Percentiles rank a stretch among this genome's conserved stretches.
Conservation (phyloP, 225 moss, liverwort and hornwort genomes). For the Neckera pumila region DNA sequence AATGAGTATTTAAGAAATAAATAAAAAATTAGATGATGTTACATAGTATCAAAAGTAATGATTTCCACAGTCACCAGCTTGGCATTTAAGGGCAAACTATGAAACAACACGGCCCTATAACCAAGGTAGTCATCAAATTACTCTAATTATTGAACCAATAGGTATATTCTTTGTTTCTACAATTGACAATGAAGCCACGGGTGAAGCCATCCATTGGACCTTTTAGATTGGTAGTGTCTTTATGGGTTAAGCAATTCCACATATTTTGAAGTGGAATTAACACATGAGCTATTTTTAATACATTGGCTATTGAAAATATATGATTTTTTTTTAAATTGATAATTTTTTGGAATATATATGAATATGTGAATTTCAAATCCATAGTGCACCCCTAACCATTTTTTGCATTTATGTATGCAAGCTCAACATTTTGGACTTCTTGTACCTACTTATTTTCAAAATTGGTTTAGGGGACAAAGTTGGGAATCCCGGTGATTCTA, state of each 20-base stretch:
- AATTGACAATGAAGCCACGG: too few relatives aligned
- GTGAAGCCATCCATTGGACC: background rate
- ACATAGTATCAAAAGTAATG: too few relatives aligned
- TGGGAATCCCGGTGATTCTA: background rate
- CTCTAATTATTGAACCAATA: background rate
- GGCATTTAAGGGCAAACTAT: too few relatives aligned
- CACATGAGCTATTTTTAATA: background rate
- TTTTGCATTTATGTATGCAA: background rate
- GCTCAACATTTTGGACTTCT: background rate
- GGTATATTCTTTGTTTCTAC: background rate
- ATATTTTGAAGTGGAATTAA: background rate
- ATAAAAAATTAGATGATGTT: too few relatives aligned
- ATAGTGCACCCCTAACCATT: fast-evolving
- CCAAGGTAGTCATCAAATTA: background rate
- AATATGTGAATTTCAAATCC: background rate
- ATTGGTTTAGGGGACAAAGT: background rate
- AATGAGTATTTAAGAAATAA: too few relatives aligned
- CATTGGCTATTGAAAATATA: fast-evolving
- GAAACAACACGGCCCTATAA: background rate
- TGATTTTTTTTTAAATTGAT: background rate
- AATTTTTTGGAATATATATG: background rate
- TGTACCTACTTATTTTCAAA: background rate
- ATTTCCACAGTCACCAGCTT: too few relatives aligned
- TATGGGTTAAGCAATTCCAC: fast-evolving
- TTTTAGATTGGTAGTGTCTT: fast-evolving